phyloP scores from a whole-genome alignment of 2,329 filamentous ascomycete species.

The Neofusicoccum laricinum region DNA sequence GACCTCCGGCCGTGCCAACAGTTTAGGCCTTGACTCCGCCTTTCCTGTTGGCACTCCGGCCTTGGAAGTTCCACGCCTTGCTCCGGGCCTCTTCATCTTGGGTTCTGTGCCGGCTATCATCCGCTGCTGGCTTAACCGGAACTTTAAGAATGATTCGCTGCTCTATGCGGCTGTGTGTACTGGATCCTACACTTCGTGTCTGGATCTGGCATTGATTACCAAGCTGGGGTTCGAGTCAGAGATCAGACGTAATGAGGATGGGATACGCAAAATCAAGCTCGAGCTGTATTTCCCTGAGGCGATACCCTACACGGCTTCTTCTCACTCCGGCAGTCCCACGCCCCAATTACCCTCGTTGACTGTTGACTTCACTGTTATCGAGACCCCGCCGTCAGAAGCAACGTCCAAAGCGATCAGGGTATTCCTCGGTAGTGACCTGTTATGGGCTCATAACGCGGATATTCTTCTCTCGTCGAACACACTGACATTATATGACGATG shows the following conservation, averaged over 20 bases:
- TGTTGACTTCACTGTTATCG: slow-evolving; percentile 73
- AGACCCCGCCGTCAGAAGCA: slow-evolving; percentile 45
- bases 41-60: slow-evolving; percentile 47
- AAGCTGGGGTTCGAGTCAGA: slow-evolving; percentile 69
- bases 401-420: slow-evolving; percentile 70
- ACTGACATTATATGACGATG: slow-evolving; percentile 81
- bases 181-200: slow-evolving; percentile 82
- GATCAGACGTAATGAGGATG: slow-evolving; percentile 64
- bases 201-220: slow-evolving; percentile 72
- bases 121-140: slow-evolving; percentile 88
- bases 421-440: slow-evolving; percentile 83
- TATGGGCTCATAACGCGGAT: slow-evolving; percentile 84
- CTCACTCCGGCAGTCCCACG: slow-evolving; percentile 68
- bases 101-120: slow-evolving; percentile 92
- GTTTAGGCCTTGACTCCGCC: slow-evolving; percentile 75
- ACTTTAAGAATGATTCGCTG: slow-evolving; percentile 84
- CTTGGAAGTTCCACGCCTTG: slow-evolving; percentile 68
- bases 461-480: slow-evolving; percentile 89
- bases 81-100: slow-evolving; percentile 79
- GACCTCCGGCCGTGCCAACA: slow-evolving; percentile 78
- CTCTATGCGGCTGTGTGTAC: slow-evolving; percentile 91
- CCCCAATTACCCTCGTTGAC: slow-evolving; percentile 80
- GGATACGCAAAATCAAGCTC: slow-evolving; percentile 65
- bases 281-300: slow-evolving; percentile 90
- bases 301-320: slow-evolving; percentile 72